Evolutionary conservation across 371 early-diverging fungal species (phyloP).

Genomic region (Mucor saturninus): DNA sequence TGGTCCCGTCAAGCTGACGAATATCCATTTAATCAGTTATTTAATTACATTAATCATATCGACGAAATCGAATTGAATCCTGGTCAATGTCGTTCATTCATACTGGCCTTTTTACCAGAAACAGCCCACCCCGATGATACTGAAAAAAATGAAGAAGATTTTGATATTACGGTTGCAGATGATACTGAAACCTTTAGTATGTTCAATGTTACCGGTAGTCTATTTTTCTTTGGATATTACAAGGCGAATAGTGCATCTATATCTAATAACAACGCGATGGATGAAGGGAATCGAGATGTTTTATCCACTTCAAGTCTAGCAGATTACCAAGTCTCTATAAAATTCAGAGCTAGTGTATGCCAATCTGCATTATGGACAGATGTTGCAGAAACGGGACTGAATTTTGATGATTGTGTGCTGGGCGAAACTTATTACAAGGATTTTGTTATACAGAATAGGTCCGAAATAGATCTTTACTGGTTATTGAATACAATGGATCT

Average conservation of each 20-base stretch:
- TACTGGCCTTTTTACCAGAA: constrained; percentile 80
- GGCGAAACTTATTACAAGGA: constrained; percentile 89
- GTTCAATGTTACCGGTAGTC: constrained; percentile 80
- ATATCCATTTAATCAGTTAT: constrained; percentile 85
- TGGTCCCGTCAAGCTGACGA: constrained; percentile 55
- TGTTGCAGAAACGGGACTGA: constrained; percentile 86
- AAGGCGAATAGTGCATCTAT: background rate
- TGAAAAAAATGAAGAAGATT: constrained; percentile 20
- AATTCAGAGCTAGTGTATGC: constrained; percentile 86
- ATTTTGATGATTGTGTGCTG: constrained; percentile 92
- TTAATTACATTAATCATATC: constrained; percentile 87
- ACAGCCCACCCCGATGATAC: constrained; percentile 21
- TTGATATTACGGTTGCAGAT: constrained; percentile 13
- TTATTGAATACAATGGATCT: constrained; percentile 75
- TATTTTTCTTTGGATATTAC: constrained; percentile 85
- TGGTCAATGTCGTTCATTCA: constrained; percentile 63
- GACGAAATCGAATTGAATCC: constrained; percentile 75
- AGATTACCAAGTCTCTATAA: constrained; percentile 73
- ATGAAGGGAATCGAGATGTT: constrained; percentile 25
- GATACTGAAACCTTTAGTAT: constrained; percentile 54
- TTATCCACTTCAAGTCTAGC: constrained; percentile 46
- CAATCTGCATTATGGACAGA: constrained; percentile 89
- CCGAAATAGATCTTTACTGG: constrained; percentile 93
- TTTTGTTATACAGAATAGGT: constrained; percentile 89
- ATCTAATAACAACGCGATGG: constrained; percentile 1